Base-by-base conservation (phyloP, 2,329 filamentous ascomycete genomes). In the Nectriaceae sp. region DNA sequence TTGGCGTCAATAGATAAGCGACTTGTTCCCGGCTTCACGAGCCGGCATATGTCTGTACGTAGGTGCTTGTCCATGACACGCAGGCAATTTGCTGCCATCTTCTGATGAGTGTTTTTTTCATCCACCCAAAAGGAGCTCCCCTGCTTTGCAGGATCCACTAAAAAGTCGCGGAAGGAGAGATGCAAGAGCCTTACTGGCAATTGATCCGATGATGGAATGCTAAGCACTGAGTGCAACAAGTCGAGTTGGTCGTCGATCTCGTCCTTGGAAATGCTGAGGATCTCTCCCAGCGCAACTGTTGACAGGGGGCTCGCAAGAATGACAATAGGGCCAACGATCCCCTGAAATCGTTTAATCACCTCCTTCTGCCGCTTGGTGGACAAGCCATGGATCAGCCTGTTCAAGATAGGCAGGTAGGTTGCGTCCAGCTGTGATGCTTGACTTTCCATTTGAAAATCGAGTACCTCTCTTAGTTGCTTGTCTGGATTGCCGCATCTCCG, bases 131-230 rank as follows among this genome's bases (percentile, higher is more conserved):
- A 73, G 26, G 64, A 62, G n/a, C 33, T 56, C 0, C 35, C 50
- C 3, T 52, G 49, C 47, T 61, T 67, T 13, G 59, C 46, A 1
- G 52, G 40, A 46, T 71, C 59, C 3, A 69, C 21, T 2, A 75
- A 64, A 56, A 71, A 71, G 45, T 73, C 69, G 16, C 63, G 65
- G 40, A 74, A 74, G 0, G 69, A 71, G 0, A 56, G 3, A n/a
- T 60, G 57, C 1, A 59, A 11, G 3, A 57, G 11, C 8, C 54
- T 37, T 4, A 60, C 5, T 0, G 54, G 50, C 0, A 8, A 2
- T 2, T n/a, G 15, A 1, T 18, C 1, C 2, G 37, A 39, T 0
- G 1, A 5, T 1, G 47, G 51, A 15, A 55, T 18, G 11, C 42
- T 37, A 0, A 59, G 21, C 0, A 60, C 50, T 0, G 57, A 56